Percentiles rank a stretch among this genome's conserved stretches.
Conservation (phyloP, 495 filamentous ascomycete species). For the Penicillium paradoxum region DNA sequence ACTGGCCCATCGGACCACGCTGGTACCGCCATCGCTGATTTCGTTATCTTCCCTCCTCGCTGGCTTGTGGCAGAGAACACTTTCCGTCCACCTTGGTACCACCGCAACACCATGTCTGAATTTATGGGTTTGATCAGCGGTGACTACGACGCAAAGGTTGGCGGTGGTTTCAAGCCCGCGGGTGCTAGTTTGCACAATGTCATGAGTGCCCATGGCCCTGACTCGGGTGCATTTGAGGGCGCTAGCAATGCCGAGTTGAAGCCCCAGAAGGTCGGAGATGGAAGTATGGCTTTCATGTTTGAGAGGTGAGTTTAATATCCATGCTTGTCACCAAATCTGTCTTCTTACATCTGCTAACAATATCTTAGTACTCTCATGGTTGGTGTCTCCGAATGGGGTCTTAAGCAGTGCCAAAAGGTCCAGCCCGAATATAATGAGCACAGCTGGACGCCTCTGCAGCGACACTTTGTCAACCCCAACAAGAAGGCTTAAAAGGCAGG, state of each 20-base stretch:
- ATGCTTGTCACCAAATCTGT: background rate
- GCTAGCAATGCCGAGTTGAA: slow-evolving; percentile 54
- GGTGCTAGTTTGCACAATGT: slow-evolving; percentile 61
- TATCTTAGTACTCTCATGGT: slow-evolving; percentile 67
- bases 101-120: slow-evolving; percentile 75
- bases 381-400: slow-evolving; percentile 86
- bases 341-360: background rate
- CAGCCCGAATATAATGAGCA: slow-evolving; percentile 79
- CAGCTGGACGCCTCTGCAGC: slow-evolving; percentile 76
- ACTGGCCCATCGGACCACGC: slow-evolving; percentile 67
- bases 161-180: slow-evolving; percentile 59
- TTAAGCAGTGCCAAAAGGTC: slow-evolving; percentile 77
- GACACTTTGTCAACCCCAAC: slow-evolving; percentile 65
- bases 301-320: slow-evolving; percentile 44
- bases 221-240: slow-evolving; percentile 52
- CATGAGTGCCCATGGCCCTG: slow-evolving; percentile 60
- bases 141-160: slow-evolving; percentile 61
- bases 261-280: slow-evolving; percentile 56
- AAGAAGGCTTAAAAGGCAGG: slow-evolving; percentile 23
- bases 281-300: slow-evolving; percentile 66
- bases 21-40: slow-evolving; percentile 73
- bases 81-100: slow-evolving; percentile 79
- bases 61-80: slow-evolving; percentile 76
- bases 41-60: slow-evolving; percentile 77
- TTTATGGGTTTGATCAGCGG: slow-evolving; percentile 55